A percentile compares a stretch with the other conserved stretches of the same genome.
These are phyloP conservation scores for Hypoxylon sp. DNA, from an alignment of 2,329 filamentous ascomycete species.

Conservation along the genomic window DNA sequence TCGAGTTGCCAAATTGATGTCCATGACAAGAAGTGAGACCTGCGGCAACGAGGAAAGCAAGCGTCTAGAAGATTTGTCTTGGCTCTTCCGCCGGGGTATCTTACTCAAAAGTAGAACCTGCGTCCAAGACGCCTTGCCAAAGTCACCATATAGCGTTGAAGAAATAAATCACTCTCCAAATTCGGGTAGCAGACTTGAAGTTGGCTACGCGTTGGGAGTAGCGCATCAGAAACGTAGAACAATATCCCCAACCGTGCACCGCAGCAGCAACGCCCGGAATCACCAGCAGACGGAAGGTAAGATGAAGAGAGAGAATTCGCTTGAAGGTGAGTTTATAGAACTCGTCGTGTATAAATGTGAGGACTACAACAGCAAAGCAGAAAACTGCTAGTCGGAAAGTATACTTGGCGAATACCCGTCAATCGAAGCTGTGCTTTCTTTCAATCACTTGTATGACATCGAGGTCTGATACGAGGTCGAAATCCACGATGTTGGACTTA, in stretches of 20 bases:
- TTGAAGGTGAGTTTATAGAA: constrained; percentile 13
- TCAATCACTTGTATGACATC: constrained; percentile 26
- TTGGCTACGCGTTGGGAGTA: constrained; percentile 4
- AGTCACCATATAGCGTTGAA: constrained; percentile 32
- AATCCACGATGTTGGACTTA: constrained; percentile 15
- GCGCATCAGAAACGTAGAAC: constrained; percentile 24
- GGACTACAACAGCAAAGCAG: constrained; percentile 24
- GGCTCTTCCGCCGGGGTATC: background rate
- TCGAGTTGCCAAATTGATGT: constrained; percentile 25
- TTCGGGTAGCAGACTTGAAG: constrained; percentile 26
- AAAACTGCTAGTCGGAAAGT: constrained; percentile 32
- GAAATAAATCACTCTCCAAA: constrained; percentile 34
- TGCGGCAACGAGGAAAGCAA: constrained; percentile 25
- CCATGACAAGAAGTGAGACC: constrained; percentile 19
- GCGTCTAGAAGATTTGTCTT: constrained; percentile 12
- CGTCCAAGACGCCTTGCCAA: constrained; percentile 11
- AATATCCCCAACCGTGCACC: constrained; percentile 24
- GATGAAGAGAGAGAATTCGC: constrained; percentile 19
- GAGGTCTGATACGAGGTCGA: constrained; percentile 17
- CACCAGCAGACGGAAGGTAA: constrained; percentile 3
- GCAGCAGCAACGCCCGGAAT: constrained; percentile 14
- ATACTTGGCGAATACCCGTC: constrained; percentile 36
- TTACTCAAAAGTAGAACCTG: constrained; percentile 1
- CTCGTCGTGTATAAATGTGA: constrained; percentile 10
- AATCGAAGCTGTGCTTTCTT: constrained; percentile 24